A percentile compares a stretch with the other conserved stretches of the same genome.
phyloP scores from a whole-genome alignment of 805 yeast species.

The Ogataea saltuana region DNA sequence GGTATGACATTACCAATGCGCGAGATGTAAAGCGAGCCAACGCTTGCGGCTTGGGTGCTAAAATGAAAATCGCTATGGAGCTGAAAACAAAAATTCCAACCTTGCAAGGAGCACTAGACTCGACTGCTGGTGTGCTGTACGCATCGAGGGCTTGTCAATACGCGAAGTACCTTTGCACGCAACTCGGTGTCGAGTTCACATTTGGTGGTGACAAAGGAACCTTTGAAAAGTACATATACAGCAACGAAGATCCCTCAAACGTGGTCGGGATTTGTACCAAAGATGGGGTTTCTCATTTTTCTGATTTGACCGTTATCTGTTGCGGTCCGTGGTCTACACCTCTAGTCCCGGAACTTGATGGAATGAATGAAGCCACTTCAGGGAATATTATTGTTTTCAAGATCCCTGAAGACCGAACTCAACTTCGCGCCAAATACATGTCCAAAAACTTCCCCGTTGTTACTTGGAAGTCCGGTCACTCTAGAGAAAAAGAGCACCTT shows the following conservation, averaged over 20 bases:
- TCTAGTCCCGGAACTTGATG: conserved; percentile 38
- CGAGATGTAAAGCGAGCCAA: conserved; percentile 36
- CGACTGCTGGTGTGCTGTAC: conserved; percentile 38
- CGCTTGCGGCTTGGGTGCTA: conserved; percentile 31
- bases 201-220: conserved; percentile 34
- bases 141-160: conserved; percentile 38
- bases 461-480: conserved; percentile 37
- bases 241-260: conserved; percentile 16
- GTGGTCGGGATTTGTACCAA: conserved; percentile 32
- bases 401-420: conserved; percentile 39
- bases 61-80: conserved; percentile 25
- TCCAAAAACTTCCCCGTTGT: conserved; percentile 37
- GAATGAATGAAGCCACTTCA: conserved; percentile 39
- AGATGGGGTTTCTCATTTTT: conserved; percentile 29
- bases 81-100: conserved; percentile 17
- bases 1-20: conserved; percentile 33
- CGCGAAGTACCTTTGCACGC: conserved; percentile 30
- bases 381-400: conserved; percentile 39
- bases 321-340: conserved; percentile 37
- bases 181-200: conserved; percentile 38
- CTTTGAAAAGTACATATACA: conserved; percentile 26
- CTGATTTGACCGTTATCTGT: conserved; percentile 31
- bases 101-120: conserved; percentile 30
- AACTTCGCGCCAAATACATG: conserved; percentile 36
- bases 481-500: conserved; percentile 32